These are phyloP conservation scores for Hypoxylon fragiforme DNA, from an alignment of 495 filamentous ascomycete species.

Conservation along the genomic window DNA sequence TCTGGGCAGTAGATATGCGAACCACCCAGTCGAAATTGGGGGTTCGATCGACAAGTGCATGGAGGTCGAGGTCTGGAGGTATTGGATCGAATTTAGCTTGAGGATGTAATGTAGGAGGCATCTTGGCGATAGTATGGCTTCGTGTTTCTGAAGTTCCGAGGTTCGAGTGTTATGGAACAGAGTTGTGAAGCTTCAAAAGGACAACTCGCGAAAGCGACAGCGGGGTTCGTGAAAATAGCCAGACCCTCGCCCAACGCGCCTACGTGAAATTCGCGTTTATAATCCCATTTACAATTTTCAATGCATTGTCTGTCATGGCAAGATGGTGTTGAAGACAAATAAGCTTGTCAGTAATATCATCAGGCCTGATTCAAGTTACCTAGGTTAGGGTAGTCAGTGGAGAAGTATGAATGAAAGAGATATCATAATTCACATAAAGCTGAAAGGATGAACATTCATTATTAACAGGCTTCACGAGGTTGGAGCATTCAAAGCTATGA, in stretches of 20 bases:
- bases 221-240: conserved; percentile 19
- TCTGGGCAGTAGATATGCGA: conserved; percentile 72
- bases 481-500: not conserved
- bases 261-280: not conserved
- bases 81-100: conserved; percentile 82
- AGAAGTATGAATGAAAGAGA: too few relatives aligned
- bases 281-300: too few relatives aligned
- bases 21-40: conserved; percentile 83
- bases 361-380: too few relatives aligned
- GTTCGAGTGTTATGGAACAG: too few relatives aligned
- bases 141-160: too few relatives aligned
- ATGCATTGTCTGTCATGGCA: too few relatives aligned
- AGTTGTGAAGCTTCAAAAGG: not conserved
- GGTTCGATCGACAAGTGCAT: conserved; percentile 69
- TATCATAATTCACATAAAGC: too few relatives aligned
- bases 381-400: too few relatives aligned
- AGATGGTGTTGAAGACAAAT: too few relatives aligned
- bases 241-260: conserved; percentile 9
- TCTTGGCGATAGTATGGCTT: conserved; percentile 46
- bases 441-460: too few relatives aligned
- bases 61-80: conserved; percentile 76
- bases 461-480: not conserved
- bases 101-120: conserved; percentile 70
- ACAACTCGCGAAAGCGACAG: not conserved
- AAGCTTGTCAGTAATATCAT: too few relatives aligned